Evolutionary conservation across 2,329 filamentous ascomycete species (phyloP), one percentile per base, ranked within the genome.

Genomic region (Hypoxylon sp.): DNA sequence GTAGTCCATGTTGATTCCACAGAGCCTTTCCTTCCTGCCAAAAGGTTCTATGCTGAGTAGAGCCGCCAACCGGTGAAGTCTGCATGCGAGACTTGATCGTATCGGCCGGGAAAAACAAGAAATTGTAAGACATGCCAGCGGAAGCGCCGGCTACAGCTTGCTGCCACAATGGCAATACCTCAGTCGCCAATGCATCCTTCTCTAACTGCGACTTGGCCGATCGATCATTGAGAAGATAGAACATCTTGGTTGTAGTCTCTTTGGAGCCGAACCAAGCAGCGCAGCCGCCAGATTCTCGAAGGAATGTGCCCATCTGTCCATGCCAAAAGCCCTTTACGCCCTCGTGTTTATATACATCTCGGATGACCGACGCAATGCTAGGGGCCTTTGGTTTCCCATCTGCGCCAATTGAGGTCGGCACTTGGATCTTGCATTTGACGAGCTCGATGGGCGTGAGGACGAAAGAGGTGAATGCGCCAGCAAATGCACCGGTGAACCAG

Each of bases 71-170:
- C 4, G 94, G 91, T 59, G 92, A 88, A 0, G 96, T 99, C 82
- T 99, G 96, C 91, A 99, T 97, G 53, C 95, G 90, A 17, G 93
- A 97, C 83, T 99, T 99, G 84, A 99, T 92, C 0, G 96, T 99
- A 79, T 99, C 96, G 55, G 96, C 96, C 0, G 96, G 96, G 79
- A 96, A 99, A 85, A 98, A 98, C 22, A 97, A 83, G 78, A 98
- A 98, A 79, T 99, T 99, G 83, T 99, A 99, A 37, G 90, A 91
- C 83, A 98, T 92, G 59, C 96, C 96, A 2, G 95, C 96, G 6
- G 90, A 89, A 2, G 95, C 95, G 46, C 95, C 95, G 1, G 95
- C 93, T 20, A 93, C 79, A 77, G 97, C 93, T 79, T 97, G 94
- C 81, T 98, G 94, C 86, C 92, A 92, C 4, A 98, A 80, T 4